Base-by-base conservation (phyloP, 352 stramenopile genomes). In the Pythium brachiatum region DNA sequence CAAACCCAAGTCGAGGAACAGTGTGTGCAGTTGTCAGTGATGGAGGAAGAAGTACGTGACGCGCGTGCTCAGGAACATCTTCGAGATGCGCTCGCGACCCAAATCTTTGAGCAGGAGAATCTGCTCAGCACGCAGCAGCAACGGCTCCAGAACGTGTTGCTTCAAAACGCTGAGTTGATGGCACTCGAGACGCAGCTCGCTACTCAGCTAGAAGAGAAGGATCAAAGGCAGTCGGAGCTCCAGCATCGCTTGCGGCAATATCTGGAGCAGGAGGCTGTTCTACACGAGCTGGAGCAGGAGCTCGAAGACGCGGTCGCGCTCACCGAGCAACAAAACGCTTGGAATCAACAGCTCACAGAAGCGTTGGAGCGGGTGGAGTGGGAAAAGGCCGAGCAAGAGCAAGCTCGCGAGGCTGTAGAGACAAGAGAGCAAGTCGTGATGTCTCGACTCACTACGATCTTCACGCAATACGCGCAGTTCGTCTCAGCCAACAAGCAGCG, bases 61-160 rank as follows among this genome's bases (percentile, higher is more conserved):
- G 61, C 61, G 38, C 36, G 66, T 54, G 57, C 73, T 20, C 46
- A 64, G 46, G n/a, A 46, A 47, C 29, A 57, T 6, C 39, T 86
- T 21, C 56, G 74, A 6, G 66, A 76, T 23, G 41, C 39, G 6
- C 36, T 79, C 23, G 64, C 56, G 20, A 68, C 84, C 27, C 52
- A 88, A 38, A 67, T 88, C 20, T 64, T 76, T 16, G 73, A 74
- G 21, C 56, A 68, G 11, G 66, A 83, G 3, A 62, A 81, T 20
- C 27, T 81, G 7, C 47, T 58, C 6, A 47, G 23, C 23, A 63
- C 65, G 2, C 53, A 78, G 11, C 46, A 83, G 60, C 48, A 75
- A 25, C 75, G 70, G 12, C 66, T 83, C 5, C n/a, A 61, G 3
- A 54, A 73, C 20, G 62, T 79, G 6, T 61, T 76, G 6, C 29